Conservation (phyloP, 306 rosid species). For the Malus orientalis region DNA sequence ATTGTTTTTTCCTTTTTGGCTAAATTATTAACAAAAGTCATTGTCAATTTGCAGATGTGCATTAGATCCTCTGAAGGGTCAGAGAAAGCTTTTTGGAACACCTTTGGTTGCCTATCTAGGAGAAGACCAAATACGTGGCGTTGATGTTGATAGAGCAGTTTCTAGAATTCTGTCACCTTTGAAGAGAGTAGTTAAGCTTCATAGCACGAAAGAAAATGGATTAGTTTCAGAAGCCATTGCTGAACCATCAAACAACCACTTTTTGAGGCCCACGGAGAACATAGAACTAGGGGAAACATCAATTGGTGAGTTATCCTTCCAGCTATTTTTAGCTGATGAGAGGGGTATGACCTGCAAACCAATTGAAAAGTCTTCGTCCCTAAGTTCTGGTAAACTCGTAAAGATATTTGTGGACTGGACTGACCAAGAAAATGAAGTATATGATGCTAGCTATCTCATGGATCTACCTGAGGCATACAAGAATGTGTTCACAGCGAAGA, state of each 20-base stretch:
- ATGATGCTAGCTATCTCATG: slow-evolving; percentile 71
- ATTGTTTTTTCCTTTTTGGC: not conserved
- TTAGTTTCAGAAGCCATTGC: slow-evolving; percentile 37
- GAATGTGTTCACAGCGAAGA: slow-evolving; percentile 66
- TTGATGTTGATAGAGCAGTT: slow-evolving; percentile 48
- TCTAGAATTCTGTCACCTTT: slow-evolving; percentile 60
- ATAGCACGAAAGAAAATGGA: slow-evolving; percentile 64
- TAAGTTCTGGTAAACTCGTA: slow-evolving; percentile 37
- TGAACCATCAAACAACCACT: slow-evolving; percentile 43
- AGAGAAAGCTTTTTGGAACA: slow-evolving; percentile 69
- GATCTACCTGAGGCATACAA: slow-evolving; percentile 92
- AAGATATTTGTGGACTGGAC: slow-evolving; percentile 80
- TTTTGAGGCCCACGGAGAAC: slow-evolving; percentile 24
- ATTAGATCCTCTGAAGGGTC: slow-evolving; percentile 52
- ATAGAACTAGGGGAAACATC: slow-evolving; percentile 45
- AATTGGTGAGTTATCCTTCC: slow-evolving; percentile 49
- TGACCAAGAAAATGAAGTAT: slow-evolving; percentile 53
- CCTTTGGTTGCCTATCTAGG: slow-evolving; percentile 75
- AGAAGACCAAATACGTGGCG: slow-evolving; percentile 51
- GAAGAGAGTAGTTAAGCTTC: slow-evolving; percentile 51
- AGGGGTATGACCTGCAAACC: slow-evolving; percentile 47
- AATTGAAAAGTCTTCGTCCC: slow-evolving; percentile 45
- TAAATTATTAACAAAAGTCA: not conserved
- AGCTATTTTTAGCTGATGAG: slow-evolving; percentile 49
- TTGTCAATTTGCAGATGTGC: slow-evolving; percentile 32